These are phyloP conservation scores for Oryza meridionalis DNA, from an alignment of 176 grass and related monocot genomes.

Conservation along the genomic window DNA sequence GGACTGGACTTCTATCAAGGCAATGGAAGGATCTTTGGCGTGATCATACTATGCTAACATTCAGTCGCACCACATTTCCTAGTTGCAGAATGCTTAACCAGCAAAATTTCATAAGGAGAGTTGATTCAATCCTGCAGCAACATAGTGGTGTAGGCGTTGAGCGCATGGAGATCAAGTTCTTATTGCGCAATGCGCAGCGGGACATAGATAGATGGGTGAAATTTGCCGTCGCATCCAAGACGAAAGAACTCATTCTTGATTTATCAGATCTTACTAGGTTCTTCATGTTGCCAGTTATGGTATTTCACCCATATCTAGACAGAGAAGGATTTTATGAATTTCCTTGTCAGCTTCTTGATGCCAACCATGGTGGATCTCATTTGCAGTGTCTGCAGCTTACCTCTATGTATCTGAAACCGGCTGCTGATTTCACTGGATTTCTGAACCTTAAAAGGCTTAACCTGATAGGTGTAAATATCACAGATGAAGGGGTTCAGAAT, in stretches of 20 bases:
- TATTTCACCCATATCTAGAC: no score
- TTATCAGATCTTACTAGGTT: neutral
- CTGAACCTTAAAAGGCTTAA: no score
- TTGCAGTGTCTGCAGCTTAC: no score
- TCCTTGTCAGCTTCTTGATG: no score
- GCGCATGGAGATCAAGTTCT: neutral
- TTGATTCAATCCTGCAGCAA: neutral
- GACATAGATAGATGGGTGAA: no score
- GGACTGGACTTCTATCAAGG: neutral
- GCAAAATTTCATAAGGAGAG: neutral
- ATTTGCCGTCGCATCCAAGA: neutral
- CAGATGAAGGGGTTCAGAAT: no score
- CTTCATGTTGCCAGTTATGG: no score
- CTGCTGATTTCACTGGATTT: no score
- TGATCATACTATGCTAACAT: neutral
- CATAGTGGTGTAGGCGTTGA: neutral
- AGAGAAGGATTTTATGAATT: no score
- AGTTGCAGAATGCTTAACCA: neutral
- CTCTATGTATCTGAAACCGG: no score
- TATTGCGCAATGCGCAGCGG: neutral
- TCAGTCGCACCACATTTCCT: neutral
- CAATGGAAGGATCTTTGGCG: neutral
- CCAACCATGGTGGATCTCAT: no score
- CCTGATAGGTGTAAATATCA: no score
- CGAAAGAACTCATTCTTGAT: neutral